These are phyloP conservation scores for Nidula microcarpa DNA, from an alignment of 768 basidiomycete genomes.

Conservation along the genomic window DNA sequence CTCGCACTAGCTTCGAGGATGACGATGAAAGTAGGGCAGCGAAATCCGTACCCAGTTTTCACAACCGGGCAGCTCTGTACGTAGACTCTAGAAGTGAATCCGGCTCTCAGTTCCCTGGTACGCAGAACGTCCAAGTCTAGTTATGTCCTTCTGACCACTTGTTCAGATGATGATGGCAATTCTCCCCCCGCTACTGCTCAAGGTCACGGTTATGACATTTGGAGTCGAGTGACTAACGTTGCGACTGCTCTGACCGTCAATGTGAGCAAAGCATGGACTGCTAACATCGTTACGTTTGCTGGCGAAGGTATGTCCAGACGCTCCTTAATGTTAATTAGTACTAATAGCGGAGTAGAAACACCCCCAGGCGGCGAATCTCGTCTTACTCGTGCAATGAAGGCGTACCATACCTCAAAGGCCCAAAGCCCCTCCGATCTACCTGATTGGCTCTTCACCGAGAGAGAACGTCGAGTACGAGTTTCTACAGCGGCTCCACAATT, in stretches of 20 bases:
- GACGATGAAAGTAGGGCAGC: conserved; percentile 10
- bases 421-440: conserved; percentile 56
- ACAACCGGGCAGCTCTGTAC: no score
- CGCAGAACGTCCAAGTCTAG: no score
- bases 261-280: conserved; percentile 55
- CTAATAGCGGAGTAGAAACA: conserved; percentile 28
- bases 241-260: conserved; percentile 52
- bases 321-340: not conserved
- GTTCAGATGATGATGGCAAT: conserved; percentile 1
- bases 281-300: conserved; percentile 31
- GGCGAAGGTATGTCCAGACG: conserved; percentile 37
- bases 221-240: conserved; percentile 54
- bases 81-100: no score
- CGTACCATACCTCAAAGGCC: conserved; percentile 63
- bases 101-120: no score
- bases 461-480: conserved; percentile 35
- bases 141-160: not conserved
- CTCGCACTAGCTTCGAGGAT: conserved; percentile 43
- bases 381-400: conserved; percentile 62
- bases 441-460: conserved; percentile 60
- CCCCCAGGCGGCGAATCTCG: conserved; percentile 57
- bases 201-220: conserved; percentile 24
- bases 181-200: not conserved
- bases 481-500: no score
- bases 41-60: no score